Conservation (phyloP, 208 protist species). For the Eutreptiella sp. region DNA sequence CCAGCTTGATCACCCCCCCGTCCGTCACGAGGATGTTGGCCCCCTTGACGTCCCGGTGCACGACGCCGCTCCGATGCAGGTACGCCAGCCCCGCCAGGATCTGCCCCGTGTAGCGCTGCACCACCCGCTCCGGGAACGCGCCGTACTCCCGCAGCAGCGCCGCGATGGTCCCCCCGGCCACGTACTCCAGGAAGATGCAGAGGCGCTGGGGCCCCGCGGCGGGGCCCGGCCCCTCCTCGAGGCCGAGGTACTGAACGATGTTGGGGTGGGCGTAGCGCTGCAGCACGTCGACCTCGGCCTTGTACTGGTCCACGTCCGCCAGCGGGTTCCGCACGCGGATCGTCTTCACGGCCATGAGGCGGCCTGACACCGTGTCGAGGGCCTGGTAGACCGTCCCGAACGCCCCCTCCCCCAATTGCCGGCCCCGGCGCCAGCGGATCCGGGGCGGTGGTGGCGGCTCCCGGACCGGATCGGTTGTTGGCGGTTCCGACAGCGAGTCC, state of each 20-base stretch:
- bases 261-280: constrained; percentile 15
- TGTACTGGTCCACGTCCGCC: not conserved
- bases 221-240: not conserved
- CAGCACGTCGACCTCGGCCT: constrained; percentile 12
- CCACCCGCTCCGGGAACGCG: constrained; percentile 7
- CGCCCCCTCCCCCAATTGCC: constrained; percentile 51
- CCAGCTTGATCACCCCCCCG: constrained; percentile 25
- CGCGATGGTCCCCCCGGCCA: constrained; percentile 18
- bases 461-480: too few relatives aligned
- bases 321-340: too few relatives aligned
- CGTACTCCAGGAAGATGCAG: constrained; percentile 27
- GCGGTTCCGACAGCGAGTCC: too few relatives aligned
- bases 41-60: constrained; percentile 33
- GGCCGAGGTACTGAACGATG: constrained; percentile 25
- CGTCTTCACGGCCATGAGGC: constrained; percentile 65
- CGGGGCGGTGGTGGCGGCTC: not conserved
- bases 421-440: constrained; percentile 51
- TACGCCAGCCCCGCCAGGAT: constrained; percentile 26
- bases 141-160: constrained; percentile 10
- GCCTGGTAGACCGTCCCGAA: constrained; percentile 58
- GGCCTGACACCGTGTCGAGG: constrained; percentile 49
- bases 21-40: constrained; percentile 29
- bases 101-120: constrained; percentile 9
- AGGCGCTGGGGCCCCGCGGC: not conserved
- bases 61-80: constrained; percentile 19